Conservation (phyloP, 2,329 filamentous ascomycete species). For the Fusarium compactum region DNA sequence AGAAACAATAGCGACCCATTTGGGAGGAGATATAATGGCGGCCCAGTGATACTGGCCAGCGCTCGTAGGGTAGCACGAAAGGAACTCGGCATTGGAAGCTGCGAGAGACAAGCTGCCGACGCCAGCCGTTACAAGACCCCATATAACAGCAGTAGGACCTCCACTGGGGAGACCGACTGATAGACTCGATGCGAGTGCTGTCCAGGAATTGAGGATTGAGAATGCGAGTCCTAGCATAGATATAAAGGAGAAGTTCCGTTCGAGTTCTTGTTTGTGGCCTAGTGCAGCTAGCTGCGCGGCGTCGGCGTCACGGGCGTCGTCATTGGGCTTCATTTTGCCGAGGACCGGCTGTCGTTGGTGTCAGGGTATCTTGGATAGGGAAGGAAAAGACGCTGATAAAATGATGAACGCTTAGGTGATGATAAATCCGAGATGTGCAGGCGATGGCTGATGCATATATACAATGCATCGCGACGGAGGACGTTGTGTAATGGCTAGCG, state of each 20-base stretch:
- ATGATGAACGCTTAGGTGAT: not conserved
- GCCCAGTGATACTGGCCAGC: conserved; percentile 79
- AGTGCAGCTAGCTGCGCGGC: not conserved
- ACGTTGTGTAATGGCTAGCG: not conserved
- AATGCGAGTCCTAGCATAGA: conserved; percentile 60
- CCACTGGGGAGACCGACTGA: conserved; percentile 71
- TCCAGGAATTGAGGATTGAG: conserved; percentile 62
- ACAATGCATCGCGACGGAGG: not conserved
- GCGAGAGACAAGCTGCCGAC: conserved; percentile 62
- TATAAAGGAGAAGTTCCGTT: not conserved
- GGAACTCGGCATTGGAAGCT: conserved; percentile 75
- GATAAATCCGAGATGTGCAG: not conserved
- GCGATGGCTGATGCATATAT: not conserved
- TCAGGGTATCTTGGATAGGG: not conserved
- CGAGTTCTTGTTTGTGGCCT: not conserved
- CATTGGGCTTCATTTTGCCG: not conserved
- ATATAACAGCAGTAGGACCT: conserved; percentile 72
- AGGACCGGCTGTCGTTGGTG: not conserved
- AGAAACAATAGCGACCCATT: conserved; percentile 38
- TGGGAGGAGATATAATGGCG: conserved; percentile 53
- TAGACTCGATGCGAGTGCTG: conserved; percentile 59
- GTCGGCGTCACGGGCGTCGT: not conserved
- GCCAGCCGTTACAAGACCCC: conserved; percentile 61
- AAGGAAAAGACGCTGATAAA: not conserved
- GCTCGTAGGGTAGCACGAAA: conserved; percentile 70